Percentiles rank a stretch among this genome's conserved stretches.
Conservation (phyloP, 225 moss, liverwort and hornwort species). For the Sphagnum contortum region DNA sequence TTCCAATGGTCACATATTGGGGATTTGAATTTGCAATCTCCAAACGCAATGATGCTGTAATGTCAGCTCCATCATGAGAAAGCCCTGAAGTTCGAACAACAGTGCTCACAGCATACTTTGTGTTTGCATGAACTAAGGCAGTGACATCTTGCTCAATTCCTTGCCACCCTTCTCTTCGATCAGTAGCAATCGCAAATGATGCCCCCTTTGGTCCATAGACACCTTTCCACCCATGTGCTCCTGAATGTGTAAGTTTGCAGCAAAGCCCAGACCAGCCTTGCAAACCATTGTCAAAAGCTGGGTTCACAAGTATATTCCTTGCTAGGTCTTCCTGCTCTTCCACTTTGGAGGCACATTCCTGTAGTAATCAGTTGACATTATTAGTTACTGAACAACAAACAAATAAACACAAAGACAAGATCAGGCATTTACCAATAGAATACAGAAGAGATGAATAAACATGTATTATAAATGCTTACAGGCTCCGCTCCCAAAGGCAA, state of each 20-base stretch:
- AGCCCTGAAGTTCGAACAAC: constrained; percentile 36
- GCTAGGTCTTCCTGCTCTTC: constrained; percentile 16
- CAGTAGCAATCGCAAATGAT: constrained; percentile 40
- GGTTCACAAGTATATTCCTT: constrained; percentile 37
- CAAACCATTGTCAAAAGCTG: constrained; percentile 25
- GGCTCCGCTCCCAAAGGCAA: constrained; percentile 18
- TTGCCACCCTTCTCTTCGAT: constrained; percentile 43
- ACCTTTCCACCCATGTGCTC: constrained; percentile 40
- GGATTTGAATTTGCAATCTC: constrained; percentile 25
- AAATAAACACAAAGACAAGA: background rate
- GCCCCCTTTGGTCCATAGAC: constrained; percentile 29
- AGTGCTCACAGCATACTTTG: constrained; percentile 31
- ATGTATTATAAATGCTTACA: constrained; percentile 39
- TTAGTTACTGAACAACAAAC: background rate
- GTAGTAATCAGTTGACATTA: constrained; percentile 1
- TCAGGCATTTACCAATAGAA: background rate
- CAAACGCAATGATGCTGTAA: constrained; percentile 47
- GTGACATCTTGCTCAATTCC: constrained; percentile 52
- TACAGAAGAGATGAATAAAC: background rate
- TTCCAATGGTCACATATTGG: constrained; percentile 34
- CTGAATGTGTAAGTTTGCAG: constrained; percentile 38
- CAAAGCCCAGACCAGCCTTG: constrained; percentile 44
- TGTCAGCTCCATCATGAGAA: constrained; percentile 32
- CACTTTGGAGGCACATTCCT: constrained; percentile 19
- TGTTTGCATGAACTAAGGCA: constrained; percentile 24